These are phyloP conservation scores for Uncinocarpus reesii DNA, from an alignment of 2,329 filamentous ascomycete species.

Conservation along the genomic window DNA sequence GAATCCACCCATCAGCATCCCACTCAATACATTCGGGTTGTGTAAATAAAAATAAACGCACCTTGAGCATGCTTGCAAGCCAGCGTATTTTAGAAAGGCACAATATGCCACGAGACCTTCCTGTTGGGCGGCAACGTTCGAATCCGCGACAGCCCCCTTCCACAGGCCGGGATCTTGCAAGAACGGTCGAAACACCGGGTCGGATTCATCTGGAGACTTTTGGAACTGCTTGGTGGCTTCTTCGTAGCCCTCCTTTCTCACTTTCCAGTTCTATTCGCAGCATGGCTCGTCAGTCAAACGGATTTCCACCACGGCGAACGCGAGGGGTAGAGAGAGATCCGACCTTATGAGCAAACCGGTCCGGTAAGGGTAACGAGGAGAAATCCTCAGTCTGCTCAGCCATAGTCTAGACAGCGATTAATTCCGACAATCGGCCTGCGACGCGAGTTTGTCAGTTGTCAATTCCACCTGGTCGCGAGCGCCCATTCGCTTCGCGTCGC, in stretches of 20 bases:
- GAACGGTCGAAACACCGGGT: conserved; percentile 79
- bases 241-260: conserved; percentile 89
- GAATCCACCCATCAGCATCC: conserved; percentile 6
- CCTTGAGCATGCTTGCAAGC: conserved; percentile 64
- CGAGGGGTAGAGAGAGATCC: background rate
- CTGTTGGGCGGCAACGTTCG: conserved; percentile 92
- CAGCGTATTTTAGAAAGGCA: conserved; percentile 84
- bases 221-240: conserved; percentile 81
- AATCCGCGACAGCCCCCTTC: conserved; percentile 87
- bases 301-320: background rate
- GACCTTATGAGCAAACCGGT: conserved; percentile 76
- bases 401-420: conserved; percentile 42
- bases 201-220: conserved; percentile 69
- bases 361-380: conserved; percentile 63
- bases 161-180: conserved; percentile 72
- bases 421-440: background rate
- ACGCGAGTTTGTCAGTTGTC: background rate
- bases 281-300: conserved; percentile 19
- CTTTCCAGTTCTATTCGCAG: conserved; percentile 70
- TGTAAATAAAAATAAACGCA: conserved; percentile 26
- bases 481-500: background rate
- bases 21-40: background rate
- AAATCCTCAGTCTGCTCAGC: conserved; percentile 77
- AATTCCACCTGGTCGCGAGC: background rate
- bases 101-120: conserved; percentile 82